phyloP scores from a whole-genome alignment of 2,329 filamentous ascomycete genomes.

The Scortechinia acanthostroma region DNA sequence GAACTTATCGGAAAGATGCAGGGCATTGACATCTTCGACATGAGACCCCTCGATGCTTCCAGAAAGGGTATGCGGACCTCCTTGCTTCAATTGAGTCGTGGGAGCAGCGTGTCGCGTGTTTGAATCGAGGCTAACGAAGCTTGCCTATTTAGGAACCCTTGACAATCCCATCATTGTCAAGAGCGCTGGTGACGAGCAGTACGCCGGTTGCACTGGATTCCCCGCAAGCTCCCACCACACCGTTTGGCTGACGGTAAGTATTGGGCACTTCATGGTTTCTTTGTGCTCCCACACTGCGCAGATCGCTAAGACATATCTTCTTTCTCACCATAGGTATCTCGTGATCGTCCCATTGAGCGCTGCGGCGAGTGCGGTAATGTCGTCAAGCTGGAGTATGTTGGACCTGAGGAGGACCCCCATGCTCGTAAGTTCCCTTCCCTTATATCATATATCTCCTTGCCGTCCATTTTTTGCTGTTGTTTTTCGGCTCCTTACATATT shows the following conservation, averaged over 20 bases:
- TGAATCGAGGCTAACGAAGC: not conserved
- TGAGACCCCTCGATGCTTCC: constrained; percentile 68
- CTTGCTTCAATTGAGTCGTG: not conserved
- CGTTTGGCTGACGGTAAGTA: constrained; percentile 63
- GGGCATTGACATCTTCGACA: constrained; percentile 71
- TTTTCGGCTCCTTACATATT: constrained; percentile 4
- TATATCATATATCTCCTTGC: constrained; percentile 8
- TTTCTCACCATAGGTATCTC: constrained; percentile 55
- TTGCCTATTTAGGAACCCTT: constrained; percentile 46
- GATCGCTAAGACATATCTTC: constrained; percentile 2
- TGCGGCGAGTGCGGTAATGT: constrained; percentile 69
- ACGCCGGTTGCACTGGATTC: constrained; percentile 67
- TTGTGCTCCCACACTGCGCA: not conserved
- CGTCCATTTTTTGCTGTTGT: constrained; percentile 4
- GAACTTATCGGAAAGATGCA: constrained; percentile 77
- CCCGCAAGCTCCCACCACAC: constrained; percentile 66
- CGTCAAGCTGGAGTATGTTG: constrained; percentile 71
- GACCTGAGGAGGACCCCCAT: constrained; percentile 48
- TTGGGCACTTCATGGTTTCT: constrained; percentile 14
- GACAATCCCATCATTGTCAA: constrained; percentile 67
- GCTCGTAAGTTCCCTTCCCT: constrained; percentile 12
- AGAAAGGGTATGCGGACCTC: constrained; percentile 48
- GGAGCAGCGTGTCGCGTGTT: not conserved
- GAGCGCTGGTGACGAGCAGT: constrained; percentile 69
- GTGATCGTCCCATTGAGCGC: constrained; percentile 63